phyloP scores from a whole-genome alignment of 306 rosid genomes.

The Pueraria montana region DNA sequence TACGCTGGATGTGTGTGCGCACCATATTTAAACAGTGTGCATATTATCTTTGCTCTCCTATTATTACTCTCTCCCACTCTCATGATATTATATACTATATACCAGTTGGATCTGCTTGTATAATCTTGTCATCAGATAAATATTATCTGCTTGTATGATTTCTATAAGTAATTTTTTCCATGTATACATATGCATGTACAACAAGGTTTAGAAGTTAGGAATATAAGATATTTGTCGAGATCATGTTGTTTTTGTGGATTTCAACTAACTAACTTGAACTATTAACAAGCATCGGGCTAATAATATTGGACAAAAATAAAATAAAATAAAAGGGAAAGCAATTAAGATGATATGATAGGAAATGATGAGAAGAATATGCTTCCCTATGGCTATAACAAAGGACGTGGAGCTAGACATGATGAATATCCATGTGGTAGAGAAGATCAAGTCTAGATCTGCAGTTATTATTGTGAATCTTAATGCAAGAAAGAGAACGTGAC shows the following conservation, averaged over 20 bases:
- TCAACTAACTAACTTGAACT: constrained; percentile 47
- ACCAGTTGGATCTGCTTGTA: constrained; percentile 16
- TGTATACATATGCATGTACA: constrained; percentile 30
- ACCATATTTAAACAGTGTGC: background rate
- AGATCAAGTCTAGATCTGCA: constrained; percentile 55
- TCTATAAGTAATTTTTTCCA: constrained; percentile 35
- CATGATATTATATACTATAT: background rate
- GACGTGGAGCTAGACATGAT: constrained; percentile 65
- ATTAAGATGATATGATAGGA: constrained; percentile 9
- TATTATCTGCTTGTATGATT: background rate
- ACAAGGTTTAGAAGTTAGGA: constrained; percentile 49
- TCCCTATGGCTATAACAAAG: constrained; percentile 33
- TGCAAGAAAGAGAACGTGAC: constrained; percentile 51
- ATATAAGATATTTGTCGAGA: constrained; percentile 63
- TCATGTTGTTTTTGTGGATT: constrained; percentile 55
- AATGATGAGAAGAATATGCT: constrained; percentile 63
- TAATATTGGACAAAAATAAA: no score
- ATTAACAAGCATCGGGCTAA: background rate
- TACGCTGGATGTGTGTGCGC: constrained; percentile 11
- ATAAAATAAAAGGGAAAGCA: background rate
- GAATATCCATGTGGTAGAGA: constrained; percentile 64
- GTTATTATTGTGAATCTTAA: constrained; percentile 48
- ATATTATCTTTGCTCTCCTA: background rate
- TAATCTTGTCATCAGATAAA: constrained; percentile 18
- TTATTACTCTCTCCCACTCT: background rate